phyloP scores from a whole-genome alignment of 495 filamentous ascomycete genomes.

The Gamarada debralockiae region DNA sequence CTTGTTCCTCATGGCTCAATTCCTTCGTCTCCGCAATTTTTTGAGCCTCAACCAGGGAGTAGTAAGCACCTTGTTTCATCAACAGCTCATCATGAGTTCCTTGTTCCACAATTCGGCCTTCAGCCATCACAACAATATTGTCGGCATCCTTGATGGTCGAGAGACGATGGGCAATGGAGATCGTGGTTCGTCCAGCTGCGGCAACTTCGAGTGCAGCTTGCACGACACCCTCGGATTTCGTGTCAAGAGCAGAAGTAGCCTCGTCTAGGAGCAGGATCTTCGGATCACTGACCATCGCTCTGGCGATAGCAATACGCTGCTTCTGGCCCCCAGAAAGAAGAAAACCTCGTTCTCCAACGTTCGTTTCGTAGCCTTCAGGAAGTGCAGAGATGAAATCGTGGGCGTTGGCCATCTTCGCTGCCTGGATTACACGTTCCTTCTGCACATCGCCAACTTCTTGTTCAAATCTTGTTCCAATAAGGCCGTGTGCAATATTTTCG shows the following conservation, averaged over 20 bases:
- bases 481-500: conserved; percentile 79
- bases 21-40: conserved; percentile 67
- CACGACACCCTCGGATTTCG: conserved; percentile 90
- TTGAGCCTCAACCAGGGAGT: conserved; percentile 75
- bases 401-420: conserved; percentile 87
- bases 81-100: conserved; percentile 75
- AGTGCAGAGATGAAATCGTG: conserved; percentile 85
- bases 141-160: conserved; percentile 92
- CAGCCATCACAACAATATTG: conserved; percentile 91
- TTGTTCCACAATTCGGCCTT: conserved; percentile 85
- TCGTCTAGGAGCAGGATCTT: conserved; percentile 94
- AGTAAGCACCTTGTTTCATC: conserved; percentile 58
- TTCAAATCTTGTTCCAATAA: conserved; percentile 81
- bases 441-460: conserved; percentile 60
- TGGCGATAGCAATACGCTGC: conserved; percentile 82
- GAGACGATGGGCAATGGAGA: conserved; percentile 91
- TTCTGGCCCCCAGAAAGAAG: conserved; percentile 93
- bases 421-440: conserved; percentile 66
- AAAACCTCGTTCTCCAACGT: conserved; percentile 93
- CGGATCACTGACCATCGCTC: conserved; percentile 91
- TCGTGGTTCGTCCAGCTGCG: conserved; percentile 87
- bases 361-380: conserved; percentile 88
- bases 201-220: conserved; percentile 89
- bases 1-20: conserved; percentile 41
- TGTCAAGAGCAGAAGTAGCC: conserved; percentile 92